Base-by-base conservation (phyloP, 768 basidiomycete species). In the Mycena alexandri region DNA sequence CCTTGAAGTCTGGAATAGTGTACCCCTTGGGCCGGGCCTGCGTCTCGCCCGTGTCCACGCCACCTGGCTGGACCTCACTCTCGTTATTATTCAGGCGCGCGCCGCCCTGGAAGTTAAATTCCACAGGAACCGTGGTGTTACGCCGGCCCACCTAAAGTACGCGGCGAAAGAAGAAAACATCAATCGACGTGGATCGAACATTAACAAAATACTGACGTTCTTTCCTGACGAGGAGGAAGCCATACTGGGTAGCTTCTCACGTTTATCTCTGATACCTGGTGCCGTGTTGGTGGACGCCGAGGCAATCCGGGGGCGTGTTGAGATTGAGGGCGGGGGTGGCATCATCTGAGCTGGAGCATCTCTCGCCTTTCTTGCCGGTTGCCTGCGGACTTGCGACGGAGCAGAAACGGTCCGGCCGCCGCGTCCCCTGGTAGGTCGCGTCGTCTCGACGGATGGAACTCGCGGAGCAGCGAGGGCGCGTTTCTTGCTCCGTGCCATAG, bases 1-100 rank as follows among this genome's bases (percentile, higher is more conserved):
- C 76, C 76, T 83, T 86, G 78, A 85, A 87, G 70, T 89, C 86
- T 64, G 89, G 88, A 53, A 88, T 81, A 34, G 71, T 69, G 61
- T 74, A 74, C 12, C 57, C 57, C 19, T 77, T 75, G 72, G 74
- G 51, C 29, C 34, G 22, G 11, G 22, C 13, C 43, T 46, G 43
- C 42, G 29, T 46, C 43, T 34, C 43, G 19, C 43, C 53, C 7
- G 34, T 2, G 29, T 33, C 29, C 29, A 9, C 22, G 13, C 3
- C 24, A 13, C 24, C 25, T 1, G 24, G 50, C 19, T n/a, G 29
- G 29, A 14, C 50, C 8, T 17, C 25, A 4, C 16, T 29, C 21
- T 1, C 10, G 25, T 9, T 38, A 38, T 38, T 38, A 38, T 11
- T 24, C 22, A 47, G 17, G 34, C 47, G 46, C 5, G 11, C 14